Percentiles rank a stretch among this genome's conserved stretches.
Evolutionary conservation across 2,329 filamentous ascomycete species (phyloP).

Genomic region (Paracoccidioides brasiliensis): DNA sequence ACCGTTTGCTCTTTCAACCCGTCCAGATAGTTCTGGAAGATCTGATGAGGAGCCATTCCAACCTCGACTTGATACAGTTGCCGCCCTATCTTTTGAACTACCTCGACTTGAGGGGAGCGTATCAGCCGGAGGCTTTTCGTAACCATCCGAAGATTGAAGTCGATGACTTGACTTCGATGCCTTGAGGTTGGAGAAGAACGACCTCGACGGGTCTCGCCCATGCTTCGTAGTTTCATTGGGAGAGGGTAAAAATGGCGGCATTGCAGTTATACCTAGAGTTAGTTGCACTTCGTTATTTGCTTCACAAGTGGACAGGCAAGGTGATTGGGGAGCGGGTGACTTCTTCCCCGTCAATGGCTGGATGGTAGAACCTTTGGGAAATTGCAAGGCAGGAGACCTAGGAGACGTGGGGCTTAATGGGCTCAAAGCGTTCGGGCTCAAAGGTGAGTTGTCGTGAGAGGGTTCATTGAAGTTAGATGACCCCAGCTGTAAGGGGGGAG

Average conservation of each 20-base stretch:
- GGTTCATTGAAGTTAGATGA: slow-evolving; percentile 8
- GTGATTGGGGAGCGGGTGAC: slow-evolving; percentile 20
- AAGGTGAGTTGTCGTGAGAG: slow-evolving; percentile 1
- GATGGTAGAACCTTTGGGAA: slow-evolving; percentile 20
- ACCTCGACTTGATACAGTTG: slow-evolving; percentile 20
- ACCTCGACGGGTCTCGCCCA: slow-evolving; percentile 32
- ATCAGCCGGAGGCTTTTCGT: slow-evolving; percentile 21
- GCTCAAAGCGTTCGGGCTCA: slow-evolving; percentile 5
- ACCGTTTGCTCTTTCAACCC: slow-evolving; percentile 19
- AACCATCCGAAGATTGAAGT: slow-evolving; percentile 29
- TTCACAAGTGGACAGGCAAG: slow-evolving; percentile 14
- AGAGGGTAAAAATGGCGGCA: slow-evolving; percentile 33
- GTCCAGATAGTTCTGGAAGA: slow-evolving; percentile 22
- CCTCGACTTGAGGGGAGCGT: slow-evolving; percentile 28
- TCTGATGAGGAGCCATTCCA: slow-evolving; percentile 31
- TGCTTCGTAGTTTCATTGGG: slow-evolving; percentile 30
- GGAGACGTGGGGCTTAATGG: slow-evolving; percentile 8
- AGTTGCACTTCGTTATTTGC: slow-evolving; percentile 14
- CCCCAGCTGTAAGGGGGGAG: slow-evolving; percentile 7
- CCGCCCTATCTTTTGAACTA: slow-evolving; percentile 32
- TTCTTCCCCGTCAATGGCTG: slow-evolving; percentile 25
- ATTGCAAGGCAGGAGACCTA: slow-evolving; percentile 9
- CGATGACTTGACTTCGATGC: slow-evolving; percentile 34
- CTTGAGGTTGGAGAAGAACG: slow-evolving; percentile 36
- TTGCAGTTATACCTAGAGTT: slow-evolving; percentile 33